These are phyloP conservation scores for Pleurotus salmoneostramineus DNA, from an alignment of 768 basidiomycete genomes.

Conservation along the genomic window DNA sequence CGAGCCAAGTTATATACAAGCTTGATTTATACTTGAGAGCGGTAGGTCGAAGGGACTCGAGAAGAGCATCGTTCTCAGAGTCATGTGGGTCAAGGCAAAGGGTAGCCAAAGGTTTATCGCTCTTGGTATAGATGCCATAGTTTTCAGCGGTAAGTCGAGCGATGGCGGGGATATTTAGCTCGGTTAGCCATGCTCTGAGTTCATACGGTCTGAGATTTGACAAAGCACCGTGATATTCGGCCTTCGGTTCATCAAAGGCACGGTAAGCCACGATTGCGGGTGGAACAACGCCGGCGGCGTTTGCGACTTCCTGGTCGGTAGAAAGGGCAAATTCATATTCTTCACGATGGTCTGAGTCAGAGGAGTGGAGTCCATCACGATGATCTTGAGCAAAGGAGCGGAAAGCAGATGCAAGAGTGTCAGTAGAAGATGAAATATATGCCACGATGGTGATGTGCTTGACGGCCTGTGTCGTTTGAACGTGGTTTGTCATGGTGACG, in stretches of 20 bases:
- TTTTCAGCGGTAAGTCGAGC: conserved; percentile 95
- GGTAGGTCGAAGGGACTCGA: conserved; percentile 68
- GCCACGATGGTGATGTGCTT: conserved; percentile 80
- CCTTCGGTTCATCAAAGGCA: conserved; percentile 79
- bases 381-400: conserved; percentile 62
- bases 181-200: conserved; percentile 74
- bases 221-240: conserved; percentile 63
- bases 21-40: conserved; percentile 81
- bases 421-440: conserved; percentile 73
- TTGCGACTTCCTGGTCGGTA: conserved; percentile 65
- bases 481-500: conserved; percentile 71
- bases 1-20: conserved; percentile 98
- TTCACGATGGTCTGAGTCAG: conserved; percentile 65
- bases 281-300: conserved; percentile 67
- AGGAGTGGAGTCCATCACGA: too few species aligned
- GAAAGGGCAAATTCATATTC: conserved; percentile 89
- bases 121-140: conserved; percentile 79
- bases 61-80: conserved; percentile 56
- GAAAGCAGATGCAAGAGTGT: conserved; percentile 70
- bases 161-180: conserved; percentile 82
- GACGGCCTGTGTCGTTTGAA: conserved; percentile 85
- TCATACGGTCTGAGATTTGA: conserved; percentile 53
- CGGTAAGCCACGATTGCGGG: conserved; percentile 94
- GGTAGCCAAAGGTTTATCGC: conserved; percentile 87
- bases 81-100: conserved; percentile 84